These are phyloP conservation scores for Phallus indusiatus DNA, from an alignment of 768 basidiomycete genomes.

Conservation along the genomic window DNA sequence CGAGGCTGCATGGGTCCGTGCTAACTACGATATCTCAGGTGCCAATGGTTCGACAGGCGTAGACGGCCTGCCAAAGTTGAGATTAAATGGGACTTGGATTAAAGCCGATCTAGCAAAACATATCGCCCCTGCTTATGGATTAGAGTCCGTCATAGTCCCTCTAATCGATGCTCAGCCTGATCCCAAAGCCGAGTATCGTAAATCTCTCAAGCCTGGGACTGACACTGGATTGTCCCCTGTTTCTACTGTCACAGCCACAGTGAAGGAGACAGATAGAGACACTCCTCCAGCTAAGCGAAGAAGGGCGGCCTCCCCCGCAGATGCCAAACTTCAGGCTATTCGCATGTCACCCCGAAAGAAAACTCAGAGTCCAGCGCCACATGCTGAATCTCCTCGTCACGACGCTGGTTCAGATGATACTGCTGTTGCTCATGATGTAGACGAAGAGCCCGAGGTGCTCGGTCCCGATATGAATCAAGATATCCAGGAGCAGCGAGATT, in stretches of 20 bases:
- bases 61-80: slow-evolving; percentile 43
- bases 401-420: slow-evolving; percentile 52
- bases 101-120: slow-evolving; percentile 51
- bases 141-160: slow-evolving; percentile 50
- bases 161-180: slow-evolving; percentile 71
- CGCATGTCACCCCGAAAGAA: slow-evolving; percentile 10
- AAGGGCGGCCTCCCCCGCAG: slow-evolving; percentile 36
- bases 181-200: slow-evolving; percentile 67
- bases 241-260: slow-evolving; percentile 14
- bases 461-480: slow-evolving; percentile 60
- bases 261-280: slow-evolving; percentile 29
- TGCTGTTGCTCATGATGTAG: slow-evolving; percentile 52
- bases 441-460: slow-evolving; percentile 41
- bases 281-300: slow-evolving; percentile 51
- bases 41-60: slow-evolving; percentile 58
- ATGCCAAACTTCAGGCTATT: slow-evolving; percentile 26
- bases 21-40: slow-evolving; percentile 61
- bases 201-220: slow-evolving; percentile 38
- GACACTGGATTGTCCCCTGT: slow-evolving; percentile 21
- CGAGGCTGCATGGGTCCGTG: slow-evolving; percentile 79
- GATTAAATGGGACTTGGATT: slow-evolving; percentile 89
- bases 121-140: slow-evolving; percentile 58
- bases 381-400: slow-evolving; percentile 28
- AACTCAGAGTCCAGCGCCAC: slow-evolving; percentile 18
- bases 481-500: slow-evolving; percentile 64